Evolutionary conservation across 441 rosid genomes (phyloP).

Genomic region (Syzygium syzygioides): DNA sequence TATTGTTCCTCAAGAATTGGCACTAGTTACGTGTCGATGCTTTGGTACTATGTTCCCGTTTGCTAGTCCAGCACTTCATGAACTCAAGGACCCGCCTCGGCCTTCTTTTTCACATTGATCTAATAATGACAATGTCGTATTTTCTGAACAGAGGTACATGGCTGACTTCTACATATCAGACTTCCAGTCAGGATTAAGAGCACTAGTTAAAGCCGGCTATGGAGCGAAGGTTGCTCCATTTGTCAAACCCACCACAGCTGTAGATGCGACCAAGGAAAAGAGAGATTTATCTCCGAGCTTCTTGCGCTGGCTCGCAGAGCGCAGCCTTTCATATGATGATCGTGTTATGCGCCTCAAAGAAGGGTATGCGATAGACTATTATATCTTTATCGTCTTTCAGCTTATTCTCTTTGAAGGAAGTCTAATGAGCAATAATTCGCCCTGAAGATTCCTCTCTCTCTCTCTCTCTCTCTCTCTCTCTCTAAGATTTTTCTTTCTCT

Average conservation of each 20-base stretch:
- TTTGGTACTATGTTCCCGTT: not conserved
- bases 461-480: not conserved
- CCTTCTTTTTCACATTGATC: not conserved
- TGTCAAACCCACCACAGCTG: conserved; percentile 69
- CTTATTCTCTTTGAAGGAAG: not conserved
- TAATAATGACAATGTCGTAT: not conserved
- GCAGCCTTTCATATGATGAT: conserved; percentile 66
- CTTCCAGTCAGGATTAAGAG: conserved; percentile 89
- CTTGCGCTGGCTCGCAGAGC: conserved; percentile 78
- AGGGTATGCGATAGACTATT: conserved; percentile 44
- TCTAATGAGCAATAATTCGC: not conserved
- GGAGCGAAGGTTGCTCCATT: conserved; percentile 91
- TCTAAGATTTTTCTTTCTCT: not conserved
- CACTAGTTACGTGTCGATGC: not conserved
- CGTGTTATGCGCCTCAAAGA: conserved; percentile 86
- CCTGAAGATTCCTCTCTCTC: not conserved
- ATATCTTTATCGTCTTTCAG: not conserved
- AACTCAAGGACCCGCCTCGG: not conserved
- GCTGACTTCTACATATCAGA: conserved; percentile 95
- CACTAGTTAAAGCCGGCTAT: conserved; percentile 86
- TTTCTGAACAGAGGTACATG: conserved; percentile 62
- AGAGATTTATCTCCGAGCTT: conserved; percentile 65
- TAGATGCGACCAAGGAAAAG: conserved; percentile 54
- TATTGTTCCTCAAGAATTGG: not conserved
- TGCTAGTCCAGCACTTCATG: not conserved